Evolutionary conservation across 2,329 filamentous ascomycete species (phyloP), one percentile per base, ranked within the genome.

Genomic region (Chaetomium strumarium): DNA sequence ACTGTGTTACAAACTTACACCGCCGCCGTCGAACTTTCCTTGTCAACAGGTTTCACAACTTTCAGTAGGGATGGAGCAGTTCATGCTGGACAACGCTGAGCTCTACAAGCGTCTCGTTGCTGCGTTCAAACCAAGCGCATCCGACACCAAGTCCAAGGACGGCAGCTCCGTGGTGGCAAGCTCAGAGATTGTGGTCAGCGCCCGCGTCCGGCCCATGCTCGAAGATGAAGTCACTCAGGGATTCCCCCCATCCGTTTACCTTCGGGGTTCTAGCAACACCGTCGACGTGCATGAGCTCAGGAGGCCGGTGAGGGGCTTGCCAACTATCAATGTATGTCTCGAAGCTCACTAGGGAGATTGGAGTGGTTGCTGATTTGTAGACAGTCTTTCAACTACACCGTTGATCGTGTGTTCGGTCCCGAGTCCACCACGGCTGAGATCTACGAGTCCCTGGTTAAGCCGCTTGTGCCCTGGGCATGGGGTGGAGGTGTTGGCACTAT

Each of bases 401-500:
- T 72, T 0, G 72, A 74, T 51, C 63, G 58, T 12, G 57, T 71
- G 8, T 76, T 70, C 46, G 63, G 58, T 5, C 57, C 68, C 0
- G 60, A 70, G 0, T 46, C 64, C 6, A 63, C 65, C 0, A 75
- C 74, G 0, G 63, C 72, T 7, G 55, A 64, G 4, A 68, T 77
- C 38, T 77, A 76, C 60, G 54, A 68, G 2, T 64, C 70, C 8
- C 59, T 72, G 1, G 67, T 76, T 5, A 58, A 66, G 31, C 66
- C 69, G 11, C 65, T 77, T 11, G 66, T 77, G 12, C 68, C 73
- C 0, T 75, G 69, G 66, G 71, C 70, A 0, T 75, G 72, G 71
- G 58, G 66, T 19, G 75, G 76, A 12, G 73, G 74, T 16, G 67
- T 77, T 19, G 69, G 70, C 14, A 77, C 75, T n/a, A 61, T 78